Conservation (phyloP, 2,329 filamentous ascomycete genomes). For the Paracorniculantispora psalliotae region DNA sequence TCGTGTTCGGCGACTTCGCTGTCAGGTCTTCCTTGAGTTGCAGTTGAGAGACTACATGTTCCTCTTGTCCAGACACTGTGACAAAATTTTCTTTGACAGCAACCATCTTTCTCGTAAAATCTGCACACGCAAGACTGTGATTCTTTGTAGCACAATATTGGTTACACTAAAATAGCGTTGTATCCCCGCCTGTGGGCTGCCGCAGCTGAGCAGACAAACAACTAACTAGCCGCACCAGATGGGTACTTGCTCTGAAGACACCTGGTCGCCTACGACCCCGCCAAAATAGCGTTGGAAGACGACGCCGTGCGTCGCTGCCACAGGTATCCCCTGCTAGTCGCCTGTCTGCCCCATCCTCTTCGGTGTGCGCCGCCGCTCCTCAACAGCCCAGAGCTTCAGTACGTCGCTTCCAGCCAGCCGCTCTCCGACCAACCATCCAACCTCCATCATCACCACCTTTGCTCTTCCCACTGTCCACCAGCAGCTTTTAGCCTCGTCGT, state of each 20-base stretch:
- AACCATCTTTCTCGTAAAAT: no score
- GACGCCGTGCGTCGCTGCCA: not conserved
- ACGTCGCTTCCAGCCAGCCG: slow-evolving; percentile 5
- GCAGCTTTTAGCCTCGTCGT: slow-evolving; percentile 8
- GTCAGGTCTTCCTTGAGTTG: no score
- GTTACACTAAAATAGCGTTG: not conserved
- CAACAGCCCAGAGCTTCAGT: not conserved
- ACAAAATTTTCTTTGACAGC: no score
- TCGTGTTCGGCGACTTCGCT: no score
- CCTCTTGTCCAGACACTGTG: no score
- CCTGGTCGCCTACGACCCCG: not conserved
- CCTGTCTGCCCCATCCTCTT: not conserved
- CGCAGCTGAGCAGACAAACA: not conserved
- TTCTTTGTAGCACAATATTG: no score
- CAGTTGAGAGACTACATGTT: no score
- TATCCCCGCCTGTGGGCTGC: not conserved
- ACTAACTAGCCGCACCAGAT: not conserved
- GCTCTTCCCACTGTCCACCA: not conserved
- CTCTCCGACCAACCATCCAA: slow-evolving; percentile 2
- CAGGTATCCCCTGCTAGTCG: not conserved
- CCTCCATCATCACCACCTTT: slow-evolving; percentile 1
- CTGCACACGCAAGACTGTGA: no score
- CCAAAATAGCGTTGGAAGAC: not conserved
- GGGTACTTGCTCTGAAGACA: not conserved
- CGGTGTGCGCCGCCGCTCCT: not conserved